These are phyloP conservation scores for Pistacia atlantica DNA, from an alignment of 345 rosid species.

Conservation along the genomic window DNA sequence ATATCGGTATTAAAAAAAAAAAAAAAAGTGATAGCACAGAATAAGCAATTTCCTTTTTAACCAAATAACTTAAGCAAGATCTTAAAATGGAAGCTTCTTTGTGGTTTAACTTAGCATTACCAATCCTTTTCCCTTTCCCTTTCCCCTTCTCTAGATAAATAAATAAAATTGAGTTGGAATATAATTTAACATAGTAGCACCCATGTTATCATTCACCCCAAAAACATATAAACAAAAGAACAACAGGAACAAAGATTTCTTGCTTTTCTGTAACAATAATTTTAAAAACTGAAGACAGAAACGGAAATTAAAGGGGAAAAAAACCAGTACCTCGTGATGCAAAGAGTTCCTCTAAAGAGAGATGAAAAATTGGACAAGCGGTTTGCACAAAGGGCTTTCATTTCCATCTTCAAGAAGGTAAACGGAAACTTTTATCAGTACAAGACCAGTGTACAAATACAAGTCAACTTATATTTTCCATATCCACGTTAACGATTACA, in stretches of 20 bases:
- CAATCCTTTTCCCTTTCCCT: too few relatives aligned
- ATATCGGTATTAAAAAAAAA: background rate
- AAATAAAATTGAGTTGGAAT: background rate
- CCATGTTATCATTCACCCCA: background rate
- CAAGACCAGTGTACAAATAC: background rate
- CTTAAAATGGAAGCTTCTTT: background rate
- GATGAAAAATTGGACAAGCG: constrained; percentile 27
- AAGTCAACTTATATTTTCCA: background rate
- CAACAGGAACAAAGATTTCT: background rate
- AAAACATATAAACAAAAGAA: background rate
- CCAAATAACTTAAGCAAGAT: background rate
- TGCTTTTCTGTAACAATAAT: background rate
- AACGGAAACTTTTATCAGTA: background rate
- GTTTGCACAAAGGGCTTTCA: constrained; percentile 32
- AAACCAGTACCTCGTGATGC: constrained; percentile 27
- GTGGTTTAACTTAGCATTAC: background rate
- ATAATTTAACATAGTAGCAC: background rate
- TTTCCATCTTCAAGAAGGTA: constrained; percentile 8
- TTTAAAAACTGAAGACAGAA: background rate
- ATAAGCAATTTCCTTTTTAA: background rate
- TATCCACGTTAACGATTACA: background rate
- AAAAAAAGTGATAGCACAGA: background rate
- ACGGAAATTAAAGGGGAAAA: background rate
- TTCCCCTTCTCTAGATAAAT: too few relatives aligned
- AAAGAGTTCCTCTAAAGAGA: constrained; percentile 29